Evolutionary conservation across 768 basidiomycete genomes (phyloP).

Genomic region (Tremella yokohamensis): DNA sequence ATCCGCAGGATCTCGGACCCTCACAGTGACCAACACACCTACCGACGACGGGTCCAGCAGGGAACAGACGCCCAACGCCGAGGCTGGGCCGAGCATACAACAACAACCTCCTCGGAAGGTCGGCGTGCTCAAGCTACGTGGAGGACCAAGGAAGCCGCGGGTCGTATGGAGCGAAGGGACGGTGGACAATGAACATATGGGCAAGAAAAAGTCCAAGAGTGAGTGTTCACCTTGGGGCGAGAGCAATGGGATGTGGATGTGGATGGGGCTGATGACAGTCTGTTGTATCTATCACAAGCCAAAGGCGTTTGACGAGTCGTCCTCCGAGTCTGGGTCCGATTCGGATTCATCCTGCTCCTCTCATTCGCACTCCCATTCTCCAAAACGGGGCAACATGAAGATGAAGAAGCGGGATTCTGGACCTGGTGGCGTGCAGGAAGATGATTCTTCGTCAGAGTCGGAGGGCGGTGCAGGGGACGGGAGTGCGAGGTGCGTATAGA

Average conservation of each 20-base stretch:
- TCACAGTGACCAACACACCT: too few relatives aligned
- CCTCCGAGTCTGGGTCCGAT: conserved; percentile 51
- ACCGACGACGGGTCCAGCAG: too few relatives aligned
- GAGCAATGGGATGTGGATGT: background rate
- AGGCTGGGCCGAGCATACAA: too few relatives aligned
- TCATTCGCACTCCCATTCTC: background rate
- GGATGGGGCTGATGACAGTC: conserved; percentile 55
- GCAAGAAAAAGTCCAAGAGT: conserved; percentile 93
- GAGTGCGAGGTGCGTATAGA: conserved; percentile 16
- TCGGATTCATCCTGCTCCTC: conserved; percentile 56
- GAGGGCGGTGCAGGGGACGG: conserved; percentile 30
- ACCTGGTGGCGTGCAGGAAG: conserved; percentile 6
- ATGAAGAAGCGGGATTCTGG: conserved; percentile 14
- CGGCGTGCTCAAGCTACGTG: conserved; percentile 64
- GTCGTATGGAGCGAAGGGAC: conserved; percentile 83
- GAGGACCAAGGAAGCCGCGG: conserved; percentile 56
- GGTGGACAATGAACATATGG: conserved; percentile 84
- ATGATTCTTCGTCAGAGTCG: conserved; percentile 19
- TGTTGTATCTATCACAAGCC: conserved; percentile 89
- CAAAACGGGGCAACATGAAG: conserved; percentile 5
- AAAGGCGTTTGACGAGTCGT: conserved; percentile 48
- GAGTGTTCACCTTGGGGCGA: conserved; percentile 47
- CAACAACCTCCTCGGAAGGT: conserved; percentile 27
- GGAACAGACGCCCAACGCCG: too few relatives aligned
- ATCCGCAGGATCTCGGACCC: too few relatives aligned